Evolutionary conservation across 2,329 filamentous ascomycete species (phyloP).

Genomic region (Hypoxylon sp.): DNA sequence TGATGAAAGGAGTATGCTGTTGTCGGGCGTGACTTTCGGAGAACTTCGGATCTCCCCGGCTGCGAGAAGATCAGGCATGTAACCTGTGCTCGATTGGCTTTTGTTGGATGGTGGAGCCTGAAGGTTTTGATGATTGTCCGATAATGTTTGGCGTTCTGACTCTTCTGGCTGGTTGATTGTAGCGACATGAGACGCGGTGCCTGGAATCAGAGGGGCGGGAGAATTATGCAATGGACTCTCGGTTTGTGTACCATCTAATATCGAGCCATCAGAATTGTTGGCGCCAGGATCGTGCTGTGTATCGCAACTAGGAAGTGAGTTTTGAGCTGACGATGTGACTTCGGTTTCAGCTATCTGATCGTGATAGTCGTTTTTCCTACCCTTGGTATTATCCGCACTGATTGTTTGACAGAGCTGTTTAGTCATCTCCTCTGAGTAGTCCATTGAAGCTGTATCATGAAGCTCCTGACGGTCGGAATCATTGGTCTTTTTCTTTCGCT

Average conservation of each 20-base stretch:
- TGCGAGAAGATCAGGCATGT: not conserved
- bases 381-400: not conserved
- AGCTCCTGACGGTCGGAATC: not conserved
- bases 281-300: not conserved
- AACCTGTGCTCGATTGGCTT: not conserved
- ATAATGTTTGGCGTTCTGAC: not conserved
- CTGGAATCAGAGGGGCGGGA: not conserved
- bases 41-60: not conserved
- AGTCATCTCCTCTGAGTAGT: not conserved
- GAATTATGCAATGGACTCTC: not conserved
- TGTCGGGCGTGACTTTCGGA: not conserved
- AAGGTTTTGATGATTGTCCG: not conserved
- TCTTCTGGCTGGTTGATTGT: not conserved
- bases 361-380: not conserved
- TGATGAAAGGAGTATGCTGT: not conserved
- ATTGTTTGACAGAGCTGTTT: not conserved
- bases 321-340: not conserved
- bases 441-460: not conserved
- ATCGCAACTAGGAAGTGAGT: not conserved
- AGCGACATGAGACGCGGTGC: not conserved
- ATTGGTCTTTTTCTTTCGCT: constrained; percentile 15
- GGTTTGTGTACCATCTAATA: not conserved
- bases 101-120: not conserved
- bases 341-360: not conserved
- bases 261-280: not conserved